Conservation (phyloP, 768 basidiomycete species). For the Coprinopsis strossmayeri region DNA sequence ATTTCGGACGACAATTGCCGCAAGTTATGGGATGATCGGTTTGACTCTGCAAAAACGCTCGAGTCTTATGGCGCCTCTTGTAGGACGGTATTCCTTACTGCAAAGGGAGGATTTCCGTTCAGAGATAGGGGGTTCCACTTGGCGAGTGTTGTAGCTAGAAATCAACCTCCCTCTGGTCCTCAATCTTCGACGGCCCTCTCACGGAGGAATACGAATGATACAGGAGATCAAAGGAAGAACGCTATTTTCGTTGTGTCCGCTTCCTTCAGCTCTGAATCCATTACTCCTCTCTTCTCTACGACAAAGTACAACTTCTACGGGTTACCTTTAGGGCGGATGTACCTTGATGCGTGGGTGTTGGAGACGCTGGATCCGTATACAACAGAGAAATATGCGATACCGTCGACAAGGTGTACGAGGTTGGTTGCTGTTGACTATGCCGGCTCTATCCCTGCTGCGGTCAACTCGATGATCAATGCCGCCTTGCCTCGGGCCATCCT, state of each 20-base stretch:
- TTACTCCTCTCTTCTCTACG: constrained; percentile 43
- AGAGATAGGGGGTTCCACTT: constrained; percentile 83
- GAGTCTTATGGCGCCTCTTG: constrained; percentile 76
- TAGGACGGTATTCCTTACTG: constrained; percentile 63
- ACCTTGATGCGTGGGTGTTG: constrained; percentile 91
- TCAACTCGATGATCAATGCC: constrained; percentile 82
- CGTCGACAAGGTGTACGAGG: constrained; percentile 83
- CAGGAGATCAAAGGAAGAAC: constrained; percentile 31
- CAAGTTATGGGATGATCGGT: constrained; percentile 82
- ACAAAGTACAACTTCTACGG: constrained; percentile 70
- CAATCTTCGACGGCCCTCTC: constrained; percentile 20
- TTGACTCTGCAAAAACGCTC: constrained; percentile 61
- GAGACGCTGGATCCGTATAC: constrained; percentile 97
- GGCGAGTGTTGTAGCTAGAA: constrained; percentile 68
- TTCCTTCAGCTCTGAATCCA: constrained; percentile 69
- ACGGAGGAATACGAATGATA: constrained; percentile 36
- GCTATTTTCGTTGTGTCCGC: constrained; percentile 81
- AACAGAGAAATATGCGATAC: constrained; percentile 89
- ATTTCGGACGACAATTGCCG: constrained; percentile 66
- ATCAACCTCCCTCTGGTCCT: constrained; percentile 26
- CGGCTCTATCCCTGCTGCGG: constrained; percentile 76
- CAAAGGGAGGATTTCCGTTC: constrained; percentile 84
- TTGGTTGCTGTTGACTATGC: constrained; percentile 83
- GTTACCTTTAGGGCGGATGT: constrained; percentile 73
- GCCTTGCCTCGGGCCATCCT: constrained; percentile 67